Evolutionary conservation across 139 green algal genomes (phyloP).

Genomic region (Haematococcus sp.): DNA sequence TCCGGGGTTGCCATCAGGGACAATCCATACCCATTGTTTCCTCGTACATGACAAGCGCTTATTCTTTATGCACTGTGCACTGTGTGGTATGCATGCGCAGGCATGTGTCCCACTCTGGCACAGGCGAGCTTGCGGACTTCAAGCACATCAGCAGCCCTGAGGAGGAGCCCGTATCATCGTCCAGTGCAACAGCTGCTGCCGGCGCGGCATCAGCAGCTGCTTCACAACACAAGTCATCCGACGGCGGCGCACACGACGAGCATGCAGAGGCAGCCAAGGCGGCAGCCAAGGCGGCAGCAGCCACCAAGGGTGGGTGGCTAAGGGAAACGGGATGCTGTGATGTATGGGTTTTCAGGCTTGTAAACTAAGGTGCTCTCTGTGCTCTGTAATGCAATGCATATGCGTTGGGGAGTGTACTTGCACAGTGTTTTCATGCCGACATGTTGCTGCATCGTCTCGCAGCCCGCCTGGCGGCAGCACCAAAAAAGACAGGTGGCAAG

Average conservation of each 20-base stretch:
- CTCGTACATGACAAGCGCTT: too few species aligned
- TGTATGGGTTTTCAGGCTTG: too few species aligned
- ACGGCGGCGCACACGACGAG: not conserved
- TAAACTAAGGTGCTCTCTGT: too few species aligned
- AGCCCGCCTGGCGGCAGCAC: not conserved
- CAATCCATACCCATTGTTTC: too few species aligned
- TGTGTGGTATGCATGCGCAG: too few species aligned
- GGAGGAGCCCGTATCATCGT: not conserved
- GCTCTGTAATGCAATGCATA: too few species aligned
- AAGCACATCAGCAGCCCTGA: not conserved
- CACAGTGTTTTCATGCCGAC: too few species aligned
- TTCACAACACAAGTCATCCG: not conserved
- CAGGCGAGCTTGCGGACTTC: conserved; percentile 10
- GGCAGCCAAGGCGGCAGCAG: not conserved
- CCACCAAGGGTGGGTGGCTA: conserved; percentile 6
- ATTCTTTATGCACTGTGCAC: too few species aligned
- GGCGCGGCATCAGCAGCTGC: conserved; percentile 17
- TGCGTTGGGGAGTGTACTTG: too few species aligned
- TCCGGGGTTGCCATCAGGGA: too few species aligned
- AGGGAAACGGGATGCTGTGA: too few species aligned
- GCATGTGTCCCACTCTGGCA: not conserved
- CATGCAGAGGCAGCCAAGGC: conserved; percentile 1
- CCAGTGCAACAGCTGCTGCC: not conserved
- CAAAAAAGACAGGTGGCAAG: conserved; percentile 49
- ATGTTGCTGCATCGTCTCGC: not conserved